phyloP scores from a whole-genome alignment of 495 filamentous ascomycete genomes.

The Talaromyces proteolyticus region DNA sequence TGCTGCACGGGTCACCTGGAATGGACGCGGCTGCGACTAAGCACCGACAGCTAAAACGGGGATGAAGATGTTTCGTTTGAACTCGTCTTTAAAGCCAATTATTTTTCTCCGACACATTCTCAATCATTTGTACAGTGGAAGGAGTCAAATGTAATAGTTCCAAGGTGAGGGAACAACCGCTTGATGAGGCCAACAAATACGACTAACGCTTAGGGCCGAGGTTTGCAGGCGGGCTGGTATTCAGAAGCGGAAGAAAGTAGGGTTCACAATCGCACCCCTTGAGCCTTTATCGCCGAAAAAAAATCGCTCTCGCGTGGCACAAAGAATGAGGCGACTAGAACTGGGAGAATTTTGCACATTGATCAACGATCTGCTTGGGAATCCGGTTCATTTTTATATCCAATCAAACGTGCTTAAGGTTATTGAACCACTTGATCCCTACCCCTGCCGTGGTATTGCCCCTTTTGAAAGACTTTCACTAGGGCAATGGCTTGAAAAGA shows the following conservation, averaged over 20 bases:
- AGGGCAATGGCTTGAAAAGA: conserved; percentile 6
- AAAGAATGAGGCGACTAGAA: background rate
- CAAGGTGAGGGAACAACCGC: background rate
- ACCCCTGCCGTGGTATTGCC: background rate
- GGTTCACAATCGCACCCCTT: background rate
- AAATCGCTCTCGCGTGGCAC: background rate
- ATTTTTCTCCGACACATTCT: background rate
- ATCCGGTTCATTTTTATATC: background rate
- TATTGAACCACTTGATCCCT: background rate
- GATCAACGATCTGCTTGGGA: background rate
- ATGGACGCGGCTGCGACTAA: background rate
- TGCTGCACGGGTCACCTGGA: background rate
- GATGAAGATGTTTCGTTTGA: background rate
- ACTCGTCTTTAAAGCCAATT: background rate
- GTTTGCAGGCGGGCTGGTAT: background rate
- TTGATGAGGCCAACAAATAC: background rate
- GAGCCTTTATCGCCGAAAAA: background rate
- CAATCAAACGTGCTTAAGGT: background rate
- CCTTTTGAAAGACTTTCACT: background rate
- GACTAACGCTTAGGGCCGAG: background rate
- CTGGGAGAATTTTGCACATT: background rate
- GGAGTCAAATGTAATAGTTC: background rate
- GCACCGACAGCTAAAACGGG: background rate
- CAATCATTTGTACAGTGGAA: background rate
- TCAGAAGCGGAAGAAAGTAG: background rate